Base-by-base conservation (phyloP, 306 rosid genomes). In the Prunus kanzakura region DNA sequence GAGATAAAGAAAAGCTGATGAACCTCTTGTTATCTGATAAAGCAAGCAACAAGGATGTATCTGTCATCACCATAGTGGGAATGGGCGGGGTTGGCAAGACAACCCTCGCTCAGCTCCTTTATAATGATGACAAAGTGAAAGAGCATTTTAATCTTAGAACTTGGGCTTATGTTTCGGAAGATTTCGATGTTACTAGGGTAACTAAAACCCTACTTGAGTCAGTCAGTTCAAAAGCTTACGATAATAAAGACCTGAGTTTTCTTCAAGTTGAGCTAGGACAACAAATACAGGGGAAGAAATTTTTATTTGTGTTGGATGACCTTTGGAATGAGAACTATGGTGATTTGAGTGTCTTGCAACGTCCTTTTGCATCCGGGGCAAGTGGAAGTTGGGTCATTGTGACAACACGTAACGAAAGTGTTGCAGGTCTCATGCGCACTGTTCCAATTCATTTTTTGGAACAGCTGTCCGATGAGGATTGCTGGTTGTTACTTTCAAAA, bases 321-420 rank as follows among this genome's bases (percentile, higher is more conserved):
- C 65, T 52, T 64, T 64, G 64, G 64, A 66, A 50, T 19, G 50
- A 76, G 63, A 7, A 23, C 4, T 65, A 47, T 9, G 3, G 6
- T 14, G 32, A 18, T 27, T 76, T 65, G 79, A n/a, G 15, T 8
- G 0, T 1, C 19, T 3, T 76, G 0, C 8, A 14, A 8, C 10
- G 2, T 12, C 61, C 35, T 52, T 65, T 76, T 11, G 18, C 43
- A n/a, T 29, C n/a, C 2, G 79, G 64, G 1, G 75, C 22, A 2
- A 32, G 30, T 4, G 81, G n/a, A 57, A 77, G 75, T 47, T 47
- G 49, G 45, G 27, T 77, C 18, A 14, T 77, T 1, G 58, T 77
- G 10, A 77, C 81, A 3, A 77, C 81, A 5, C 56, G 76, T 2
- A 77, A n/a, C 30, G 2, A 18, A 11, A 77, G 22, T 25, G 75